Conservation (phyloP, 805 yeast species). For the Saccharomycopsis sp. region DNA sequence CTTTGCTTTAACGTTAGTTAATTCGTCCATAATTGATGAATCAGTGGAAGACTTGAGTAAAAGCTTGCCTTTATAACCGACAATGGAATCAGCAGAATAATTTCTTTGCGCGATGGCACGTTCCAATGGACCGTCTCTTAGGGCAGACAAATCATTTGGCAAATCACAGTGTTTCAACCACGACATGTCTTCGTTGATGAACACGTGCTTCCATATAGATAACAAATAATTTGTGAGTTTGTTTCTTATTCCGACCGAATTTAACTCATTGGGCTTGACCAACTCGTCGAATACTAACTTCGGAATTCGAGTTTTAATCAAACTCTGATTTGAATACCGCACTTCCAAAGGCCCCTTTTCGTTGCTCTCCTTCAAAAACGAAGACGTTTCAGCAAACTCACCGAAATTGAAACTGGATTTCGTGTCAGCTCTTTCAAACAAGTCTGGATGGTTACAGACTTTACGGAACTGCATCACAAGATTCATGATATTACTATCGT, state of each 20-base stretch:
- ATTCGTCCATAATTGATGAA: conserved; percentile 32
- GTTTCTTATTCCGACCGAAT: conserved; percentile 37
- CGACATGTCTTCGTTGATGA: conserved; percentile 34
- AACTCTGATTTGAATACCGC: conserved; percentile 58
- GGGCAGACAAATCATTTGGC: conserved; percentile 40
- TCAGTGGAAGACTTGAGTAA: background rate
- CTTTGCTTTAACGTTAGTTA: conserved; percentile 36
- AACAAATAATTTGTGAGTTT: conserved; percentile 40
- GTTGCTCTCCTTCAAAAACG: conserved; percentile 59
- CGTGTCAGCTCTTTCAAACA: conserved; percentile 94
- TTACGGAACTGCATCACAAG: conserved; percentile 98
- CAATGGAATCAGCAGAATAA: background rate
- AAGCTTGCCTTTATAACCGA: background rate
- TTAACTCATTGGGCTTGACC: conserved; percentile 49
- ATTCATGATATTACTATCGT: conserved; percentile 72
- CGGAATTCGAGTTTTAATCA: conserved; percentile 58
- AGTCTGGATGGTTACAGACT: conserved; percentile 96
- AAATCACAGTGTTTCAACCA: conserved; percentile 51
- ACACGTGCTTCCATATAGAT: conserved; percentile 58
- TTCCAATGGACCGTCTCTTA: conserved; percentile 42
- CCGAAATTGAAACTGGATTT: conserved; percentile 75
- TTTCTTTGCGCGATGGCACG: conserved; percentile 46
- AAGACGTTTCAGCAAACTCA: conserved; percentile 67
- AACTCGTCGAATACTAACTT: conserved; percentile 63
- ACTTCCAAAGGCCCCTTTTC: conserved; percentile 42